Evolutionary conservation across 805 yeast species (phyloP).

Genomic region (Candida qinlingensis): DNA sequence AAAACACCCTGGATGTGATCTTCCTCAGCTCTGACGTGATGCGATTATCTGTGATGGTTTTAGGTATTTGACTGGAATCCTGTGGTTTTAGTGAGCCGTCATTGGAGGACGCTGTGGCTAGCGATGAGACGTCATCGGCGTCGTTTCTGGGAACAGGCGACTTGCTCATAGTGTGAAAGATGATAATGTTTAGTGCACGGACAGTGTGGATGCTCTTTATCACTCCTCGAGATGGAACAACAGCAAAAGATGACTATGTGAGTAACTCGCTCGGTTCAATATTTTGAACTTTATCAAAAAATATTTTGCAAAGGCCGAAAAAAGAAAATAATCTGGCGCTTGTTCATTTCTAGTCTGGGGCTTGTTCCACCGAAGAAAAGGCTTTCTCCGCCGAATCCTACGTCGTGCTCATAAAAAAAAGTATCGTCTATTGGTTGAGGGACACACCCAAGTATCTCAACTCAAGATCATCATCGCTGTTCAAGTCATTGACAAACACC

Average conservation of each 20-base stretch:
- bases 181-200: too few species aligned
- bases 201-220: too few species aligned
- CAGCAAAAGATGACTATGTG: too few species aligned
- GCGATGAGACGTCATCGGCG: neutral
- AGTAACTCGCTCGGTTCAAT: too few species aligned
- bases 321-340: too few species aligned
- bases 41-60: neutral
- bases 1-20: slow-evolving; percentile 1
- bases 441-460: slow-evolving; percentile 41
- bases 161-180: too few species aligned
- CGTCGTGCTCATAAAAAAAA: neutral
- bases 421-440: slow-evolving; percentile 14
- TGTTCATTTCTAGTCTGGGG: too few species aligned
- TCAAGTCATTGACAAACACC: slow-evolving; percentile 45
- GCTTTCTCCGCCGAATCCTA: neutral
- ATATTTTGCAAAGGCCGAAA: too few species aligned
- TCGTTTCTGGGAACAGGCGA: neutral
- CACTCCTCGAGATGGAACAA: too few species aligned
- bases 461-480: slow-evolving; percentile 44
- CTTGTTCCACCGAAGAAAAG: too few species aligned
- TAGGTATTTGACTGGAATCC: neutral
- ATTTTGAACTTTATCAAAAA: too few species aligned
- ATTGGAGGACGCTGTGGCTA: neutral
- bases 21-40: neutral
- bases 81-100: neutral